These are phyloP conservation scores for Lasiodiplodia sp. DNA, from an alignment of 2,329 filamentous ascomycete genomes.

Conservation along the genomic window DNA sequence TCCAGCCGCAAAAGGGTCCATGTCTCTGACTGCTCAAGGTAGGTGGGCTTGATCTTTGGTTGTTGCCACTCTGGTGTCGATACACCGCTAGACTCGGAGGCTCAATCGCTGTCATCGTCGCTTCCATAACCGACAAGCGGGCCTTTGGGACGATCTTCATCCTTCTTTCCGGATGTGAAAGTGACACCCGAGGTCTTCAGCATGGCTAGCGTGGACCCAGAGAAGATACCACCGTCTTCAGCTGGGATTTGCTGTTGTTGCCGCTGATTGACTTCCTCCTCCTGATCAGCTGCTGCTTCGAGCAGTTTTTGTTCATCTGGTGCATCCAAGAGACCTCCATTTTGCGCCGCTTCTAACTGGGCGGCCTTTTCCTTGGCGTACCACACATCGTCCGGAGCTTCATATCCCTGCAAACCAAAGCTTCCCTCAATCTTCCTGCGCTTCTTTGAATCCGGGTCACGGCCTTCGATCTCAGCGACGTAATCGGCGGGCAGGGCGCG, in stretches of 20 bases:
- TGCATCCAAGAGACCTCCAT: constrained; percentile 66
- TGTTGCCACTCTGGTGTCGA: neutral
- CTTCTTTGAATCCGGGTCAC: constrained; percentile 86
- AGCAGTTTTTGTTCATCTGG: constrained; percentile 60
- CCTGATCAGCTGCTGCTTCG: constrained; percentile 51
- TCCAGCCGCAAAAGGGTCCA: neutral
- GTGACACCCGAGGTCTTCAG: constrained; percentile 64
- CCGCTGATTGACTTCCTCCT: constrained; percentile 40
- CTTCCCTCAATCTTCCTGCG: constrained; percentile 86
- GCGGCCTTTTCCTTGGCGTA: constrained; percentile 79
- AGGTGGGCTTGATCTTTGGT: neutral
- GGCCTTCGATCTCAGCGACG: constrained; percentile 91
- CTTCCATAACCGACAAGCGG: constrained; percentile 89
- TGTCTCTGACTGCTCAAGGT: neutral
- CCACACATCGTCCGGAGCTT: constrained; percentile 93
- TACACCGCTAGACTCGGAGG: neutral
- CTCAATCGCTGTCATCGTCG: constrained; percentile 76
- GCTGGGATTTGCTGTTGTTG: constrained; percentile 32
- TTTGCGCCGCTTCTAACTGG: constrained; percentile 68
- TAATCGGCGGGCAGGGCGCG: constrained; percentile 88
- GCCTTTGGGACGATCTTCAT: constrained; percentile 64
- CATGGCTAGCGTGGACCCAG: constrained; percentile 80
- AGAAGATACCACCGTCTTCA: constrained; percentile 73
- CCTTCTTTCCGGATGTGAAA: constrained; percentile 61
- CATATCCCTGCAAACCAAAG: constrained; percentile 89